phyloP scores from a whole-genome alignment of 2,329 filamentous ascomycete genomes.

The Pleoardoris graminearum region DNA sequence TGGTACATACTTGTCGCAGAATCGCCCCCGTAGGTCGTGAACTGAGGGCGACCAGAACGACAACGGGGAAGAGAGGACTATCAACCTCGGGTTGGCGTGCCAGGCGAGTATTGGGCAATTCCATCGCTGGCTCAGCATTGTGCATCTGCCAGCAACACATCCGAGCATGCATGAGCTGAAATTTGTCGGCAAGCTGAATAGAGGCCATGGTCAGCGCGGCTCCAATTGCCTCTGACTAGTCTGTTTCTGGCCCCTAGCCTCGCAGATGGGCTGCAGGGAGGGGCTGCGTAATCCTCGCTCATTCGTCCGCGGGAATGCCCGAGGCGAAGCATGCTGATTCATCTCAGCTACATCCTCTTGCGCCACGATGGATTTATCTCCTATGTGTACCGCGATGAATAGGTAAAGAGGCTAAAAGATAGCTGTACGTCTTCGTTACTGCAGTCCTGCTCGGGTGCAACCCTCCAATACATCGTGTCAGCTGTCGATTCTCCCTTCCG shows the following conservation, averaged over 20 bases:
- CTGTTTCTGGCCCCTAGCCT: neutral
- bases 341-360: neutral
- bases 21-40: neutral
- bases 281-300: neutral
- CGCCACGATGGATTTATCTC: neutral
- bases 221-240: neutral
- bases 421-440: neutral
- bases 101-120: neutral
- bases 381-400: neutral
- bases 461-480: no score
- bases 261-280: neutral
- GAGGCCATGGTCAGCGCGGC: neutral
- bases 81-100: neutral
- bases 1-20: neutral
- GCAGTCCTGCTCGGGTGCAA: neutral
- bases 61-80: neutral
- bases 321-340: neutral
- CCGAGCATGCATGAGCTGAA: slow-evolving; percentile 4
- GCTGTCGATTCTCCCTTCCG: neutral
- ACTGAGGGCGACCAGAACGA: no score
- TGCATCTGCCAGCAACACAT: neutral
- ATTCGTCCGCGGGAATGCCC: neutral
- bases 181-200: neutral
- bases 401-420: neutral
- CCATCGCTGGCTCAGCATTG: neutral